Evolutionary conservation across 2,329 filamentous ascomycete genomes (phyloP).

Genomic region (Neospermospora avenae): DNA sequence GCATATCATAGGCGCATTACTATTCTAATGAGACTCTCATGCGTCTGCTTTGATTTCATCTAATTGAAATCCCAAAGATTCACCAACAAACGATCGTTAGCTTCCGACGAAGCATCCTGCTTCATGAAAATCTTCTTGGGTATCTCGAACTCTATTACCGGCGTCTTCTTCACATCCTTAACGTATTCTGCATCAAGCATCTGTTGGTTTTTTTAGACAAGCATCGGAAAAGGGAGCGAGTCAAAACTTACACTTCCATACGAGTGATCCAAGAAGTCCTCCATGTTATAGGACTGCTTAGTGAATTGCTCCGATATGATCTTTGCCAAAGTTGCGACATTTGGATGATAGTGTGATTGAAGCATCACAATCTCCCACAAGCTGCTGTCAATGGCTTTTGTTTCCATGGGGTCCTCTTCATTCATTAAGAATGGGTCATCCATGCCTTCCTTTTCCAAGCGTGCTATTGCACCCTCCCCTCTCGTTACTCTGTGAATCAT

Average conservation of each 20-base stretch:
- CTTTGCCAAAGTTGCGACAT: slow-evolving; percentile 88
- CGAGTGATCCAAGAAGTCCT: slow-evolving; percentile 94
- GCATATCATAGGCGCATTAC: no score
- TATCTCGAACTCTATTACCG: slow-evolving; percentile 91
- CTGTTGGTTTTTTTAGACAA: slow-evolving; percentile 44
- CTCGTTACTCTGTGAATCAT: slow-evolving; percentile 82
- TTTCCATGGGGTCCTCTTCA: slow-evolving; percentile 80
- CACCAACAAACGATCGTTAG: slow-evolving; percentile 53
- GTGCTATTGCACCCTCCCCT: slow-evolving; percentile 53
- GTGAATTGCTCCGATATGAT: slow-evolving; percentile 97
- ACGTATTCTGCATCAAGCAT: slow-evolving; percentile 80
- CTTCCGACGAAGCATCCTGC: slow-evolving; percentile 45
- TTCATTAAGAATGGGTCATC: slow-evolving; percentile 73
- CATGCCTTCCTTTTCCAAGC: slow-evolving; percentile 57
- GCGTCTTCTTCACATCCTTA: slow-evolving; percentile 80
- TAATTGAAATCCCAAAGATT: slow-evolving; percentile 57
- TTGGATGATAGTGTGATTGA: slow-evolving; percentile 93
- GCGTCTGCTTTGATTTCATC: not conserved
- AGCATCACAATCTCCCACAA: slow-evolving; percentile 93
- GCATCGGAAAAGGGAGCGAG: not conserved
- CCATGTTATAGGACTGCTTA: slow-evolving; percentile 90
- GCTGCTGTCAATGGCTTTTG: slow-evolving; percentile 83
- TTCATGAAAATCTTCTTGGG: slow-evolving; percentile 47
- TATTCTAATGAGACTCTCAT: no score
- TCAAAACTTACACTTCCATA: slow-evolving; percentile 67